Conservation (phyloP, 140 eudicot genomes). For the Flaveria floridana region DNA sequence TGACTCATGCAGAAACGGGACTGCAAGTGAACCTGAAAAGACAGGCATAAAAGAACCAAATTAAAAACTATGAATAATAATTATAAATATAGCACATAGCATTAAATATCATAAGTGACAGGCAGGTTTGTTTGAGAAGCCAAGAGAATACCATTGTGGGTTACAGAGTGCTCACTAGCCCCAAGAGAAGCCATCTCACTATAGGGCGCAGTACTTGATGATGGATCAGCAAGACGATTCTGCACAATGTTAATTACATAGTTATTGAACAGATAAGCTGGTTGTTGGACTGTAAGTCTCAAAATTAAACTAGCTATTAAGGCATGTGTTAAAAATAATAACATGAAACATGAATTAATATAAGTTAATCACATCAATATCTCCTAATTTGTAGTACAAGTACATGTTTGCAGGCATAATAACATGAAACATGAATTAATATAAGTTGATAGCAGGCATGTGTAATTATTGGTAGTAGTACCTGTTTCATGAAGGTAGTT, state of each 20-base stretch:
- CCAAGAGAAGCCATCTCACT: slow-evolving; percentile 35
- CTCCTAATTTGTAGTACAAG: not conserved
- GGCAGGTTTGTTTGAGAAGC: slow-evolving; percentile 10
- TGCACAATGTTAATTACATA: slow-evolving; percentile 30
- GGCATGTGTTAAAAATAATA: slow-evolving; percentile 12
- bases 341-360: slow-evolving; percentile 14
- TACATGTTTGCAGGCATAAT: slow-evolving; percentile 16
- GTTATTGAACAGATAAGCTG: slow-evolving; percentile 1
- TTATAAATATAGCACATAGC: slow-evolving; percentile 3
- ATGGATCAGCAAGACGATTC: slow-evolving; percentile 38
- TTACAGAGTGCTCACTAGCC: slow-evolving; percentile 20
- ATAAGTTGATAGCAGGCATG: not conserved
- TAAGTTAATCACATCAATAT: slow-evolving; percentile 21
- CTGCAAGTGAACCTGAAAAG: slow-evolving; percentile 32
- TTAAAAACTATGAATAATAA: not conserved
- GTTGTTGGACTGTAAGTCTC: not conserved
- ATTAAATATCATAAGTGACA: not conserved
- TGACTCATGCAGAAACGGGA: slow-evolving; percentile 39
- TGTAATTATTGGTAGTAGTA: slow-evolving; percentile 10
- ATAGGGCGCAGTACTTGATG: slow-evolving; percentile 21
- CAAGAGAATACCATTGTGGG: slow-evolving; percentile 16
- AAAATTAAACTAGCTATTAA: not conserved
- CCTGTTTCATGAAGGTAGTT: slow-evolving; percentile 22
- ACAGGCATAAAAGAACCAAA: slow-evolving; percentile 17
- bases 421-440: too few relatives aligned